phyloP scores from a whole-genome alignment of 2,329 filamentous ascomycete genomes.

The Aspergillus fructus region DNA sequence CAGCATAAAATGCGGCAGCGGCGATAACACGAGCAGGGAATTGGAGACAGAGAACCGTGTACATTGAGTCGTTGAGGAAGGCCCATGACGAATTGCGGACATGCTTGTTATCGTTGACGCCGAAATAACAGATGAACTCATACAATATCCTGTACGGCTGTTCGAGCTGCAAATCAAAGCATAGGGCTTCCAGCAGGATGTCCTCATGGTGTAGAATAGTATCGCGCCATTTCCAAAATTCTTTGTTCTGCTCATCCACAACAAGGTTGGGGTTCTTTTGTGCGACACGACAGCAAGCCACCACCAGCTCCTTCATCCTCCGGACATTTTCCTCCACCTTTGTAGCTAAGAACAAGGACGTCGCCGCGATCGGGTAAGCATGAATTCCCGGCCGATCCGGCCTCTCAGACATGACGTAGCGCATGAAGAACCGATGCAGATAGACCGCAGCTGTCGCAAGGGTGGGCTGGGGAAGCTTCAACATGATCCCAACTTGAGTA shows the following conservation, averaged over 20 bases:
- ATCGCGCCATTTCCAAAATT: slow-evolving; percentile 97
- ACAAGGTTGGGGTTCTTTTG: slow-evolving; percentile 89
- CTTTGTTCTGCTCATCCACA: slow-evolving; percentile 95
- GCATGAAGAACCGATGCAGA: slow-evolving; percentile 96
- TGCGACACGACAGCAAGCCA: slow-evolving; percentile 88
- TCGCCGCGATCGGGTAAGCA: slow-evolving; percentile 91
- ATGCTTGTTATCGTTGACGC: slow-evolving; percentile 74
- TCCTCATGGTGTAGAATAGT: slow-evolving; percentile 92
- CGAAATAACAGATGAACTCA: slow-evolving; percentile 72
- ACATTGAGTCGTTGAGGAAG: slow-evolving; percentile 86
- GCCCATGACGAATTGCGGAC: slow-evolving; percentile 87
- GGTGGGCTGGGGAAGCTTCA: slow-evolving; percentile 89
- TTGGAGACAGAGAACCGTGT: slow-evolving; percentile 80
- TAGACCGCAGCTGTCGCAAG: slow-evolving; percentile 90
- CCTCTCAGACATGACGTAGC: slow-evolving; percentile 73
- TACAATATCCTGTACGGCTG: slow-evolving; percentile 84
- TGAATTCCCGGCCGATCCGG: slow-evolving; percentile 71
- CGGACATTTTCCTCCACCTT: slow-evolving; percentile 97
- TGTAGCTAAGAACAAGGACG: slow-evolving; percentile 87
- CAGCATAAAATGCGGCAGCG: slow-evolving; percentile 82
- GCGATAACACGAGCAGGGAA: slow-evolving; percentile 79
- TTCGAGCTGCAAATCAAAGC: slow-evolving; percentile 89
- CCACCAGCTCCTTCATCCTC: slow-evolving; percentile 91
- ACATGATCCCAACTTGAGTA: slow-evolving; percentile 85
- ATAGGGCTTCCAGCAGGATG: slow-evolving; percentile 83